Evolutionary conservation across 371 early-diverging fungal species (phyloP).

Genomic region (Circinella minor): DNA sequence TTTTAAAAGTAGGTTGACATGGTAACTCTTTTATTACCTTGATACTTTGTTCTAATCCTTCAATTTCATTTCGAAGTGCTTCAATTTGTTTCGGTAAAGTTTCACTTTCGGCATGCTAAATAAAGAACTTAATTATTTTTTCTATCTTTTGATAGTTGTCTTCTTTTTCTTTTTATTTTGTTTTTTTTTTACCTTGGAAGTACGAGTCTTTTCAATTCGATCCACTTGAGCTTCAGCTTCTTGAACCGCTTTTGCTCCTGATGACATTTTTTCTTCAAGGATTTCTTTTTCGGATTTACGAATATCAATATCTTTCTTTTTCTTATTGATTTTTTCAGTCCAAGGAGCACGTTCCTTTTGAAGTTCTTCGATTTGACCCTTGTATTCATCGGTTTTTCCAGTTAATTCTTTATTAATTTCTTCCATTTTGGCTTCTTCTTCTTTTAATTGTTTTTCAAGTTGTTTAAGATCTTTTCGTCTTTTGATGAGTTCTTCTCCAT

Average conservation of each 20-base stretch:
- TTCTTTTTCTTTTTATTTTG: too few relatives aligned
- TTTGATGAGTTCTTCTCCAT: conserved; percentile 58
- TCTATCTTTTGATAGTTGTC: too few relatives aligned
- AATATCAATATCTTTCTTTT: conserved; percentile 77
- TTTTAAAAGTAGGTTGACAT: not conserved
- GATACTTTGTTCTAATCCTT: conserved; percentile 39
- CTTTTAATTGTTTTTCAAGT: conserved; percentile 65
- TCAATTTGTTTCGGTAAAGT: conserved; percentile 45
- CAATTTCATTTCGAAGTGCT: conserved; percentile 52
- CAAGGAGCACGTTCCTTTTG: conserved; percentile 85
- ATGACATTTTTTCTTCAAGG: conserved; percentile 62
- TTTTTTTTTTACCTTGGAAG: conserved; percentile 24
- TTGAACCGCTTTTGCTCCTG: conserved; percentile 57
- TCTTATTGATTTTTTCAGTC: conserved; percentile 76
- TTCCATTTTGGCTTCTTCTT: conserved; percentile 76
- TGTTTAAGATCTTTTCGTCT: conserved; percentile 60
- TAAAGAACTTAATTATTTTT: not conserved
- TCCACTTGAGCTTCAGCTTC: conserved; percentile 67
- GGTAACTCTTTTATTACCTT: conserved; percentile 16
- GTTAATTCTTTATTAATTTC: conserved; percentile 79
- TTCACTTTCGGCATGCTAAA: conserved; percentile 23
- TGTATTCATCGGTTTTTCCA: conserved; percentile 80
- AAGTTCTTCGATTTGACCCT: conserved; percentile 74
- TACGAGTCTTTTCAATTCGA: conserved; percentile 24
- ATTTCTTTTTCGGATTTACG: conserved; percentile 79